Base-by-base conservation (phyloP, 306 rosid species). In the Mimosa pudica region DNA sequence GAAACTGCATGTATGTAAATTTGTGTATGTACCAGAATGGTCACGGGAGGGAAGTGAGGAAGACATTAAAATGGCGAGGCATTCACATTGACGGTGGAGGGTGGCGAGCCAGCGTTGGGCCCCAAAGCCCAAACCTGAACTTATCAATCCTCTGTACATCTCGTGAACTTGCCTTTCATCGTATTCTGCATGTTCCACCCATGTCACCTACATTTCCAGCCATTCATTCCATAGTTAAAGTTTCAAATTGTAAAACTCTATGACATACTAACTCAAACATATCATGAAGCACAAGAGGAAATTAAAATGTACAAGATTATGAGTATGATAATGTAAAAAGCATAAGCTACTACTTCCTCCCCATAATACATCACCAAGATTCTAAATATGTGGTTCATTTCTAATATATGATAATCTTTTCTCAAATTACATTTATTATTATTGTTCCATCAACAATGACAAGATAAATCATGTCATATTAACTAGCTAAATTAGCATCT, bases 151-250 rank as follows among this genome's bases (percentile, higher is more conserved):
- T 8, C 96, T 85, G 49, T 95, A 95, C 1, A 92, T 83, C 68
- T 86, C 96, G 87, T 95, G 98, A 10, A 95, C 86, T 79, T 89
- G 92, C 80, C 87, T 92, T 61, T 95, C 98, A 1, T 95, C 98
- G 68, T 91, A 92, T 68, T 91, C 98, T 5, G 96, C 93, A 84
- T 95, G 98, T 73, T 95, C 98, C 68, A 95, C 96, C 98, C 98
- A 95, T 61, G 97, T 93, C 63, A 95, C 98, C 98, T 95, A 84
- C 71, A 1, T 20, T 78, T 32, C 20, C 78, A 82, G 58, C 45
- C 75, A 36, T 30, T 17, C 44, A 71, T 6, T 8, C 51, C 24
- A 10, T 0, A 24, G 30, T 24, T 24, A 8, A 63, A 7, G 20
- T 58, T 58, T 71, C 57, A 8, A 49, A 24, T 42, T 64, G 2